phyloP scores from a whole-genome alignment of 2,329 filamentous ascomycete species.

The Xylaria digitata region DNA sequence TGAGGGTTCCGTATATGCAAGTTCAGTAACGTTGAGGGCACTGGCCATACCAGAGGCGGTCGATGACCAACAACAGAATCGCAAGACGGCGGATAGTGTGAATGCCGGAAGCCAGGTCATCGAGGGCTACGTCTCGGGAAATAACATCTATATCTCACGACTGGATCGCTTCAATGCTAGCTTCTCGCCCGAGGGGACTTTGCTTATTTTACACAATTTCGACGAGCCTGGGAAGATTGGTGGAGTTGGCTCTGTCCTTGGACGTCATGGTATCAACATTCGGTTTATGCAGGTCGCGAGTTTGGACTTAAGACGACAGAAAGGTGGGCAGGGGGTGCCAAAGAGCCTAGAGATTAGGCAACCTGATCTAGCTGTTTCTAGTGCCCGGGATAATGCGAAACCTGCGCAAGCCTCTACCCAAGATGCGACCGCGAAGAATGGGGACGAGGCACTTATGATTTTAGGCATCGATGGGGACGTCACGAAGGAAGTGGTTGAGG shows the following conservation, averaged over 20 bases:
- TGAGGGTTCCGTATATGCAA: conserved; percentile 73
- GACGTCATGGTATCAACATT: conserved; percentile 79
- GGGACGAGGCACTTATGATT: conserved; percentile 84
- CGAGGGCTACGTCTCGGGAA: conserved; percentile 74
- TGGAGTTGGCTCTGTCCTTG: conserved; percentile 77
- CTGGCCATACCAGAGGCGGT: conserved; percentile 46
- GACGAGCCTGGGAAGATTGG: conserved; percentile 87
- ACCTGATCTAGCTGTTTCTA: not conserved
- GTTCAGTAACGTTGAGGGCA: conserved; percentile 76
- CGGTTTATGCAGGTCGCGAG: conserved; percentile 72
- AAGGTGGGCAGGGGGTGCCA: not conserved
- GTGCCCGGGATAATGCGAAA: not conserved
- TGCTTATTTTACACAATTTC: conserved; percentile 84
- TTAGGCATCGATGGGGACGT: conserved; percentile 77
- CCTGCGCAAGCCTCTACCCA: not conserved
- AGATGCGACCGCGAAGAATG: conserved; percentile 48
- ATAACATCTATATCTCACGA: conserved; percentile 75
- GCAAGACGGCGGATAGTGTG: not conserved
- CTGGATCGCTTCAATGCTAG: conserved; percentile 79
- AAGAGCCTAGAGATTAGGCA: not conserved
- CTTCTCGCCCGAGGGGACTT: conserved; percentile 77
- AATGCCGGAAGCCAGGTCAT: conserved; percentile 55
- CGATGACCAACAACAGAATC: conserved; percentile 10
- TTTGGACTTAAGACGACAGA: conserved; percentile 27
- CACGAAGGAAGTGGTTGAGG: conserved; percentile 64